Base-by-base conservation (phyloP, 345 rosid genomes). In the Moricandia moricandioides region DNA sequence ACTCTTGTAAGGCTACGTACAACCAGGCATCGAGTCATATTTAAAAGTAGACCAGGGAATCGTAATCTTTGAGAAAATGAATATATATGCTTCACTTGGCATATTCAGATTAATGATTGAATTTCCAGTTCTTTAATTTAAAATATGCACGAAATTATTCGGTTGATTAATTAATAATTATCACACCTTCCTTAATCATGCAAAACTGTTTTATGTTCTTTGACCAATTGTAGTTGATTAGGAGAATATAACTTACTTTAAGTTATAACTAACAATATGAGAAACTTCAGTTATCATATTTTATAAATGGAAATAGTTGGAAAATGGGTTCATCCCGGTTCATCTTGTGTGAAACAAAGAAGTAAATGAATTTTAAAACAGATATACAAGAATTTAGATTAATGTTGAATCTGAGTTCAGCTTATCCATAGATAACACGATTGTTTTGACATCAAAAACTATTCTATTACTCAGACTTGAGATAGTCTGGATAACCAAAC, bases 1-100 rank as follows among this genome's bases (percentile, higher is more conserved):
- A 77, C 80, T 49, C 62, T 2, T 70, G 17, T 47, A 65, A 70
- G 43, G 65, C 55, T 77, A 70, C 31, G 80, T 64, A 64, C 75
- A 77, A 40, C 70, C 35, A 76, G 58, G 64, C 79, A 62, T 51
- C 26, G 47, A 62, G 63, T 34, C 6, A 13, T 8, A 51, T 10
- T 18, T 2, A 27, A 56, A 59, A n/a, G 47, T 61, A 18, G 33
- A 60, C 9, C 14, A 5, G 4, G 24, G 40, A 33, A 57, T 66
- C 63, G 30, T 74, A 74, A 59, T 43, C 35, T 55, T 39, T 49
- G 34, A 37, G 26, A 34, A 61, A 49, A 51, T 24, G n/a, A 58
- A 75, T 59, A 34, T 21, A 0, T 61, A 31, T 59, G 73, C 67
- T 74, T 59, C 66, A 59, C 52, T 74, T 58, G 49, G 39, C 30